A percentile compares a stretch with the other conserved stretches of the same genome.
Evolutionary conservation across 2,329 filamentous ascomycete genomes (phyloP).

Genomic region (Diaporthe sp.): DNA sequence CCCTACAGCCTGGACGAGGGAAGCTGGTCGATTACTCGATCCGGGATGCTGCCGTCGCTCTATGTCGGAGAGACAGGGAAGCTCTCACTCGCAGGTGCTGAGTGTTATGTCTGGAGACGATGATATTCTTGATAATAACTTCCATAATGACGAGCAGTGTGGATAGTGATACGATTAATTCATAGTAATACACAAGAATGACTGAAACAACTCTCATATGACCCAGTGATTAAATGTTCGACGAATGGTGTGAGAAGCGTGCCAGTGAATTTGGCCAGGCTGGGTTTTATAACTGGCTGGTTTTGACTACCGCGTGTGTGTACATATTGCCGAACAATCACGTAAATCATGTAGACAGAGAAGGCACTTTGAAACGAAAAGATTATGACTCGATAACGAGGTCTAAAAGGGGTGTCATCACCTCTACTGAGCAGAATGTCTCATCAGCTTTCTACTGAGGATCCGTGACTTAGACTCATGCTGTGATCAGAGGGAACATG

Average conservation of each 20-base stretch:
- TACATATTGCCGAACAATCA: not conserved
- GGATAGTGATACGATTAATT: not conserved
- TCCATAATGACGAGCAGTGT: not conserved
- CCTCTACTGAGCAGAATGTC: not conserved
- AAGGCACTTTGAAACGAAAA: not conserved
- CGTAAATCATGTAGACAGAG: not conserved
- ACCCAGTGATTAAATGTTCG: not conserved
- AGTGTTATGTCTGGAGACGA: not conserved
- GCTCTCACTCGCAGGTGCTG: not conserved
- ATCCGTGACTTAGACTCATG: not conserved
- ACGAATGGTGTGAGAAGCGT: not conserved
- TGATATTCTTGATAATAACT: too few species aligned
- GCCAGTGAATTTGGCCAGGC: not conserved
- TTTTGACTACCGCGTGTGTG: not conserved
- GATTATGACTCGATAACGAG: not conserved
- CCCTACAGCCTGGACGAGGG: conserved; percentile 45
- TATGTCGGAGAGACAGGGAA: conserved; percentile 27
- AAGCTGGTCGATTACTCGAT: conserved; percentile 49
- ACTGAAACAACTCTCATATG: not conserved
- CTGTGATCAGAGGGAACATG: not conserved
- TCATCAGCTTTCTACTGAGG: not conserved
- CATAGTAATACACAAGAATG: not conserved
- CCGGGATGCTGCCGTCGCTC: conserved; percentile 44
- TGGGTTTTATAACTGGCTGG: not conserved
- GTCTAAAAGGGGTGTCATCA: not conserved